phyloP scores from a whole-genome alignment of 2,329 filamentous ascomycete species.

The Alternaria arbusti region DNA sequence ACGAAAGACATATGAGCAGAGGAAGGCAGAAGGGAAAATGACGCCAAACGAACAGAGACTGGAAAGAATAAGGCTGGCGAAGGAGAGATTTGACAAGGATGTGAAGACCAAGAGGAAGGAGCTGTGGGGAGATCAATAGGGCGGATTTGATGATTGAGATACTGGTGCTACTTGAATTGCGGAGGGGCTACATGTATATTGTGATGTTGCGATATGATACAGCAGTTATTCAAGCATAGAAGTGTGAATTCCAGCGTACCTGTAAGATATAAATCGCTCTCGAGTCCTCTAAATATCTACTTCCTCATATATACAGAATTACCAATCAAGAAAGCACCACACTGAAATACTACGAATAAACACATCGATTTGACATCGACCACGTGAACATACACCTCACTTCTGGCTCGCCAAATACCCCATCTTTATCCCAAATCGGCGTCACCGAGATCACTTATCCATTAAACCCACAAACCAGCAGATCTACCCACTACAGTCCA shows the following conservation, averaged over 20 bases:
- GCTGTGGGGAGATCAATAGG: neutral
- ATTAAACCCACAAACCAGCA: neutral
- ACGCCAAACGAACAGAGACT: neutral
- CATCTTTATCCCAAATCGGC: no score
- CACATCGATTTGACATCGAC: neutral
- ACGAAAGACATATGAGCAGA: neutral
- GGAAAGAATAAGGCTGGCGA: neutral
- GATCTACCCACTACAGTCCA: rapidly evolving
- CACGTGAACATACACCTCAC: rapidly evolving
- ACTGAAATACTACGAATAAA: neutral
- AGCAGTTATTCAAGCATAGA: neutral
- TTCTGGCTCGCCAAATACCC: neutral
- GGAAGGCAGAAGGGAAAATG: neutral
- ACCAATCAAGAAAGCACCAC: neutral
- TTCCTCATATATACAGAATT: neutral
- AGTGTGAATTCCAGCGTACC: neutral
- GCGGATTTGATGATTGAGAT: neutral
- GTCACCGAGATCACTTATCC: rapidly evolving
- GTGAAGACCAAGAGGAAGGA: neutral
- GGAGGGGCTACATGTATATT: neutral
- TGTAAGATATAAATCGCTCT: neutral
- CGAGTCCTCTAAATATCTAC: neutral
- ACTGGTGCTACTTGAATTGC: neutral
- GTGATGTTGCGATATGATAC: neutral
- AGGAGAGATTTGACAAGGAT: neutral